Base-by-base conservation (phyloP, 2,329 filamentous ascomycete genomes). In the Botryosphaeria agaves region DNA sequence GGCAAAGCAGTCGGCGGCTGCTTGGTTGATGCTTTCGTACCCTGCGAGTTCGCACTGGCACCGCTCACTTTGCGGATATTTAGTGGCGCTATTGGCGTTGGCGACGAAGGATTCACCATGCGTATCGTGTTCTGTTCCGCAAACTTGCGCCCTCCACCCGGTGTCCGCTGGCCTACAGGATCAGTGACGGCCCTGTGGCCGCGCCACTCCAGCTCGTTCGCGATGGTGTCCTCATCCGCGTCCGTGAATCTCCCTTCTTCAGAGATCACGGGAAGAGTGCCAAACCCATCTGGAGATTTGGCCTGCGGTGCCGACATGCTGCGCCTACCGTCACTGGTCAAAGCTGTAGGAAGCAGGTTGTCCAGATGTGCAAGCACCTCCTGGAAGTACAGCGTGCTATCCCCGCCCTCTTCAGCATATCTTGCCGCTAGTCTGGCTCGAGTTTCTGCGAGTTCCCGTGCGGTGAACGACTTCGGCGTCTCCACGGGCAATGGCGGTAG, bases 341-440 rank as follows among this genome's bases (percentile, higher is more conserved):
- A n/a, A n/a, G n/a, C 34, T 24, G 26, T 8, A 14, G 16, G 32
- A 28, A 73, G 68, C 16, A 72, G 50, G 12, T 61, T 59, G 46
- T 74, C 69, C 8, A 75, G 56, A 36, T 73, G 64, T 6, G 61
- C 61, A 27, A 78, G 65, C 15, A 78, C 63, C 28, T 71, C 64
- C 18, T 68, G 61, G 25, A 75, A 57, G 35, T 71, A 64, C 4
- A 56, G 54, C 36, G 63, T 49, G 51, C 55, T 46, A 41, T 59
- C 40, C 42, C 55, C 41, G 42, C 59, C 42, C 43, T 59, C 61
- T 28, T 52, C 48, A 15, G 52, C 58, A 14, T 59, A 57, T 30
- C 64, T 59, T 3, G 62, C 59, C 19, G 68, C 61, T 18, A 76
- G 57, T 37, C 66, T 65, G 20, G 63, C 61, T 14, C 70, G 62